These are phyloP conservation scores for Solanum chiquidenum DNA, from an alignment of 257 asterid species.

Conservation along the genomic window DNA sequence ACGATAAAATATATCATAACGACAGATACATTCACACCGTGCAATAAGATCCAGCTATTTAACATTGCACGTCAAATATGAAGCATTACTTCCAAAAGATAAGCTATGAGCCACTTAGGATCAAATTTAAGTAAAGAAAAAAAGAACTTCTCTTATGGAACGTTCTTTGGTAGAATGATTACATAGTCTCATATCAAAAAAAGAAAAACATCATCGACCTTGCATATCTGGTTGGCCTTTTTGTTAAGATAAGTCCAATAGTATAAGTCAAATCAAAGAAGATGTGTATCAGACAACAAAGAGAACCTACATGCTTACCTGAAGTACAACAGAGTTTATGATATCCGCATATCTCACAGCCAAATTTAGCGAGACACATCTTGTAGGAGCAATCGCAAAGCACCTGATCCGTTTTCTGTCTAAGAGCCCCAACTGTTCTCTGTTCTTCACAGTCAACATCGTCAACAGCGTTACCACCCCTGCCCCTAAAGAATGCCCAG, in stretches of 20 bases:
- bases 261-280: neutral
- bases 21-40: neutral
- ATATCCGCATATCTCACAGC: slow-evolving; percentile 94
- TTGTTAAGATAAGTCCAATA: neutral
- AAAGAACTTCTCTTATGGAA: neutral
- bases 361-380: slow-evolving; percentile 91
- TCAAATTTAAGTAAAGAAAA: neutral
- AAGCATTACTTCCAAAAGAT: neutral
- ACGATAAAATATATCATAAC: neutral
- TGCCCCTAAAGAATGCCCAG: slow-evolving; percentile 93
- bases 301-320: slow-evolving; percentile 40
- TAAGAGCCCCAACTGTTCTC: slow-evolving; percentile 58
- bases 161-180: neutral
- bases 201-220: neutral
- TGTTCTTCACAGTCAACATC: slow-evolving; percentile 63
- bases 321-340: slow-evolving; percentile 83
- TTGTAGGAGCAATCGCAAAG: slow-evolving; percentile 90
- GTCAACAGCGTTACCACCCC: slow-evolving; percentile 84
- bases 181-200: neutral
- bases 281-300: neutral
- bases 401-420: slow-evolving; percentile 83
- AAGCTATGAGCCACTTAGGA: neutral
- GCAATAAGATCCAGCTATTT: neutral
- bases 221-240: neutral
- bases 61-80: neutral